phyloP scores from a whole-genome alignment of 441 rosid genomes.

The Euphorbia schlechtendalii region DNA sequence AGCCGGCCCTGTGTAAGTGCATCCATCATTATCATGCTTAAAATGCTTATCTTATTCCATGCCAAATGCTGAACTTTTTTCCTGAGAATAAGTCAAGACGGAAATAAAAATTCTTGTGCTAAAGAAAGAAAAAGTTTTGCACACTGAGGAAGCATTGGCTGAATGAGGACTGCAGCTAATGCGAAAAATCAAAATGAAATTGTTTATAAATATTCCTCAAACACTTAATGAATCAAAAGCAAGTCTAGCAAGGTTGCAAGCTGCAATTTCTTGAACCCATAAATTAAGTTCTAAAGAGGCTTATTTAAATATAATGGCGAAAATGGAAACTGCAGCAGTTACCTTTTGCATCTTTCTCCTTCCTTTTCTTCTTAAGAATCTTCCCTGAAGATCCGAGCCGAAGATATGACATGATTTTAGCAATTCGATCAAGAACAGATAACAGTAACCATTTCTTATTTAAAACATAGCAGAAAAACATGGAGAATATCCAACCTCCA shows the following conservation, averaged over 20 bases:
- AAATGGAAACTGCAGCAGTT: neutral
- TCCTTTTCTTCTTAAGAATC: slow-evolving; percentile 98
- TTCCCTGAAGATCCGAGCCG: slow-evolving; percentile 98
- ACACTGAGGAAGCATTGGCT: neutral
- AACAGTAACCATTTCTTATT: slow-evolving; percentile 88
- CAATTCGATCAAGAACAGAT: slow-evolving; percentile 92
- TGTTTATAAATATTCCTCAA: neutral
- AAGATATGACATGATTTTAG: slow-evolving; percentile 90
- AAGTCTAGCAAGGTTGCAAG: neutral
- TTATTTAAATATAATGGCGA: neutral
- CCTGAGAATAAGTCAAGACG: slow-evolving; percentile 27
- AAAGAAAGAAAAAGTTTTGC: neutral
- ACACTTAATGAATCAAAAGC: no score
- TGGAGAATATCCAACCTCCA: slow-evolving; percentile 82
- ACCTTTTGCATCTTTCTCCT: slow-evolving; percentile 85
- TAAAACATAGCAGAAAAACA: slow-evolving; percentile 91
- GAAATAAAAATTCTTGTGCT: neutral
- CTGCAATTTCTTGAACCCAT: no score
- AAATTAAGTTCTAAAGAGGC: neutral
- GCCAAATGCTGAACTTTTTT: slow-evolving; percentile 41
- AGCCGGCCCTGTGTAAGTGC: no score
- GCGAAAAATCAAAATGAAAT: neutral
- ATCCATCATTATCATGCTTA: slow-evolving; percentile 41
- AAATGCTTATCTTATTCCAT: slow-evolving; percentile 51
- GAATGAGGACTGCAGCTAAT: neutral